These are phyloP conservation scores for Wickerhamiella pararugosa DNA, from an alignment of 1,139 yeast species.

Conservation along the genomic window DNA sequence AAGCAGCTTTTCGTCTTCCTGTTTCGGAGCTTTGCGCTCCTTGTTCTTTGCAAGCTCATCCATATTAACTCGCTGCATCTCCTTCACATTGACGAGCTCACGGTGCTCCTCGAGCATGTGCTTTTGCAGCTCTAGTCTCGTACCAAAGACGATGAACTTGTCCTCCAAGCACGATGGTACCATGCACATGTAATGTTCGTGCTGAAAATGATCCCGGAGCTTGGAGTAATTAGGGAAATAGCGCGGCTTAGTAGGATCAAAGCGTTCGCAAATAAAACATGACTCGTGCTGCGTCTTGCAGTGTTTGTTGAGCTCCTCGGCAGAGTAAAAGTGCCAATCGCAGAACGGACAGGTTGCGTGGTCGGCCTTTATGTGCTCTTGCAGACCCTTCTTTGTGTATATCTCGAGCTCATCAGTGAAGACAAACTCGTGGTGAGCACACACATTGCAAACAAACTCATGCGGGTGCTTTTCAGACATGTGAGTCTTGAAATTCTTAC, in stretches of 20 bases:
- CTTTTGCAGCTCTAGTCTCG: slow-evolving; percentile 73
- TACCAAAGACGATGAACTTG: slow-evolving; percentile 81
- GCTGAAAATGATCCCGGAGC: slow-evolving; percentile 57
- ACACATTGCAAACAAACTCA: slow-evolving; percentile 53
- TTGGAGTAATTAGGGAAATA: slow-evolving; percentile 66
- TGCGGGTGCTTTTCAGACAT: slow-evolving; percentile 38
- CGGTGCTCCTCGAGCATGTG: slow-evolving; percentile 83
- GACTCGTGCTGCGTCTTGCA: slow-evolving; percentile 75
- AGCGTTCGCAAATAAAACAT: slow-evolving; percentile 74
- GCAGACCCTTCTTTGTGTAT: slow-evolving; percentile 47
- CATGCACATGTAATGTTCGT: slow-evolving; percentile 61
- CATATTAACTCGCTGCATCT: slow-evolving; percentile 7
- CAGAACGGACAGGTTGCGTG: slow-evolving; percentile 89
- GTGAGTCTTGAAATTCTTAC: slow-evolving; percentile 52
- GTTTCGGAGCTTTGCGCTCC: neutral
- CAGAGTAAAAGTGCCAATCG: slow-evolving; percentile 63
- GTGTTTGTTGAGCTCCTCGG: slow-evolving; percentile 73
- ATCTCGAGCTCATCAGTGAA: slow-evolving; percentile 58
- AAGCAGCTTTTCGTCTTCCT: neutral
- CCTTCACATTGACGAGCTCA: slow-evolving; percentile 24
- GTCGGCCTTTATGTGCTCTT: slow-evolving; percentile 57
- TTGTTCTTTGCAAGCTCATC: slow-evolving; percentile 2
- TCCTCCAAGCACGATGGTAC: slow-evolving; percentile 77
- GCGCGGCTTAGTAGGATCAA: slow-evolving; percentile 35
- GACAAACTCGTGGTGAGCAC: slow-evolving; percentile 60